Base-by-base conservation (phyloP, 371 early-diverging fungal species). In the Saksenaea oblongispora region DNA sequence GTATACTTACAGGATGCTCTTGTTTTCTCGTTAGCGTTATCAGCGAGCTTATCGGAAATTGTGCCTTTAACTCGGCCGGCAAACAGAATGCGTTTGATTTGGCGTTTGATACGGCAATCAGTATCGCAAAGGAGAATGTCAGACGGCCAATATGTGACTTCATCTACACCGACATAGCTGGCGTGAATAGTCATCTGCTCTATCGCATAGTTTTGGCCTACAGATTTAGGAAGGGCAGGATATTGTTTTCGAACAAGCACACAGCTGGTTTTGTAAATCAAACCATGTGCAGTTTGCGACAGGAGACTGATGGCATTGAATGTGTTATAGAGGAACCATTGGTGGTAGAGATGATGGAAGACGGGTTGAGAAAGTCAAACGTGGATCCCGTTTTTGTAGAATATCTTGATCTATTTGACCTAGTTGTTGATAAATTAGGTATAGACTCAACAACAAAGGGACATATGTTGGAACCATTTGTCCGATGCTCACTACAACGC, bases 281-380 rank as follows among this genome's bases (percentile, higher is more conserved):
- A 47, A 0, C 22, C 27, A 22, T 47, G 22, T 47, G 51, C 51
- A 22, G 27, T 26, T 22, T 47, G 22, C 51, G 0, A 11, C 3
- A 17, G 10, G 51, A 47, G 9, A 2, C 8, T 47, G 22, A 47
- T 14, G n/a, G 17, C 17, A 1, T 22, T 41, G 28, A n/a, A 37
- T 44, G 54, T 11, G 10, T 22, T 4, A 59, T 58, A 39, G 54
- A 64, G 34, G 65, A 64, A 36, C 65, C 65, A 24, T 2, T 64
- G 31, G 65, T 64, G 35, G 42, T 37, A 17, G 59, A 64, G 39
- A 59, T 59, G n/a, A 39, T 53, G 37, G 59, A 64, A 54, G 53
- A 64, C 14, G 59, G 35, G 31, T 59, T 64, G 14, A 36, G 24
- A 36, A 7, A 18, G 22, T 54, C 15, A 37, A 37, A 47, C 15